Percentiles rank a stretch among this genome's conserved stretches.
Evolutionary conservation across 331 rosid species (phyloP).

Genomic region (Pyrus hybrid): DNA sequence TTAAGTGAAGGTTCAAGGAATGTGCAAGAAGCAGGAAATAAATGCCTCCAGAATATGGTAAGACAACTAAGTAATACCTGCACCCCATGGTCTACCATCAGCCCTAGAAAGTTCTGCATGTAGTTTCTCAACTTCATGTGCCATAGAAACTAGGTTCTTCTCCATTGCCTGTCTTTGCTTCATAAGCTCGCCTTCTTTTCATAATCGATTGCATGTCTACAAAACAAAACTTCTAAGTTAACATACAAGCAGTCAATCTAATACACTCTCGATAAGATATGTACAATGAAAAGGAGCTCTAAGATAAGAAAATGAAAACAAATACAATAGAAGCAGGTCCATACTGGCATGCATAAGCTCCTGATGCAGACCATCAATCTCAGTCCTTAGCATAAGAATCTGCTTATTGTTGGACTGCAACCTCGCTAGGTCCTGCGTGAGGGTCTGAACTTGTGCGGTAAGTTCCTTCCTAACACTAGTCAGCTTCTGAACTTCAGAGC

Average conservation of each 20-base stretch:
- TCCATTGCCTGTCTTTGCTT: slow-evolving; percentile 90
- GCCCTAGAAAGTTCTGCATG: slow-evolving; percentile 66
- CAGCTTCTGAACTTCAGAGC: slow-evolving; percentile 65
- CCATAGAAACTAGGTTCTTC: slow-evolving; percentile 82
- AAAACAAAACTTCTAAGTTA: slow-evolving; percentile 8
- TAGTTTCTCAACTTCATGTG: slow-evolving; percentile 83
- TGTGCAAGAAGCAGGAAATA: neutral
- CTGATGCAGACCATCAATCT: slow-evolving; percentile 69
- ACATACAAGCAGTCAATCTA: neutral
- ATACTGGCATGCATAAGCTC: slow-evolving; percentile 55
- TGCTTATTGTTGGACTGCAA: slow-evolving; percentile 66
- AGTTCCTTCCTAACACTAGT: slow-evolving; percentile 56
- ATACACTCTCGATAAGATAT: neutral
- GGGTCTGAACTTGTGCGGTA: slow-evolving; percentile 48
- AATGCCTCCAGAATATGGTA: neutral
- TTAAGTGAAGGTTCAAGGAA: neutral
- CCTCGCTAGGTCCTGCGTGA: slow-evolving; percentile 50
- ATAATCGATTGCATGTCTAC: slow-evolving; percentile 55
- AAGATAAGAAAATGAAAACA: slow-evolving; percentile 11
- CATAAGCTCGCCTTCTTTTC: slow-evolving; percentile 90
- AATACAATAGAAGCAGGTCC: slow-evolving; percentile 11
- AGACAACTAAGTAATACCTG: slow-evolving; percentile 40
- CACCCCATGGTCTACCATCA: slow-evolving; percentile 70
- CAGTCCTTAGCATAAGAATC: slow-evolving; percentile 50
- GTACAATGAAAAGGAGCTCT: neutral